Conservation (phyloP, 2,329 filamentous ascomycete species). For the Grosmannia serpens region DNA sequence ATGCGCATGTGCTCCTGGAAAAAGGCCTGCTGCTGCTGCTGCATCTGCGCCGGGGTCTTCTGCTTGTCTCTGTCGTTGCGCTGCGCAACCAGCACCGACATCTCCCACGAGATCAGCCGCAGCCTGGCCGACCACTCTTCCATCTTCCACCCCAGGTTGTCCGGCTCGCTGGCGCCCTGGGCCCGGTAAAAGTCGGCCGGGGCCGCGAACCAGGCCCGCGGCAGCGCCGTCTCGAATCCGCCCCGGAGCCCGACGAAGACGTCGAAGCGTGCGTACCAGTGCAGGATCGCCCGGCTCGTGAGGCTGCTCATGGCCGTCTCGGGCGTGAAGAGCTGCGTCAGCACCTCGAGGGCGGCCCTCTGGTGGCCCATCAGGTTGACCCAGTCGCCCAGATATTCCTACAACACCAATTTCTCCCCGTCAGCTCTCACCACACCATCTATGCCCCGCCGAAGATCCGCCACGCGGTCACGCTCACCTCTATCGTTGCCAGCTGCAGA, state of each 20-base stretch:
- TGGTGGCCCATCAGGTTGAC: conserved; percentile 88
- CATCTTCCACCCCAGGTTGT: conserved; percentile 53
- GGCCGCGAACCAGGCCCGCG: conserved; percentile 65
- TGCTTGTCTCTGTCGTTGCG: conserved; percentile 23
- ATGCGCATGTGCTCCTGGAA: conserved; percentile 46
- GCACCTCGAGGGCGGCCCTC: conserved; percentile 72
- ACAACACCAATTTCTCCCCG: conserved; percentile 1
- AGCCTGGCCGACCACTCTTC: conserved; percentile 55
- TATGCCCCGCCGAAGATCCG: too few relatives aligned
- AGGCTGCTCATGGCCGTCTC: conserved; percentile 61
- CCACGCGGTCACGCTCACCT: conserved; percentile 40
- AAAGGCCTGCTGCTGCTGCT: conserved; percentile 50
- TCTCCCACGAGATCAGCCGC: conserved; percentile 66
- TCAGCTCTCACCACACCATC: neutral
- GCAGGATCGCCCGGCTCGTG: conserved; percentile 59
- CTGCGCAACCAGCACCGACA: conserved; percentile 65
- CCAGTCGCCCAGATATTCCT: conserved; percentile 96
- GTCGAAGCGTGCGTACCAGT: conserved; percentile 90
- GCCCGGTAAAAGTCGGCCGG: conserved; percentile 51
- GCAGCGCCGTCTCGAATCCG: conserved; percentile 61
- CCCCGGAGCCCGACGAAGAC: conserved; percentile 74
- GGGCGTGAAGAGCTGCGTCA: conserved; percentile 67
- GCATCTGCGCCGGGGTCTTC: conserved; percentile 41
- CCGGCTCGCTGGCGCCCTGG: conserved; percentile 47
- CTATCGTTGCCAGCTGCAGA: conserved; percentile 82